phyloP scores from a whole-genome alignment of 257 asterid species.

The Marsdenia floribunda region DNA sequence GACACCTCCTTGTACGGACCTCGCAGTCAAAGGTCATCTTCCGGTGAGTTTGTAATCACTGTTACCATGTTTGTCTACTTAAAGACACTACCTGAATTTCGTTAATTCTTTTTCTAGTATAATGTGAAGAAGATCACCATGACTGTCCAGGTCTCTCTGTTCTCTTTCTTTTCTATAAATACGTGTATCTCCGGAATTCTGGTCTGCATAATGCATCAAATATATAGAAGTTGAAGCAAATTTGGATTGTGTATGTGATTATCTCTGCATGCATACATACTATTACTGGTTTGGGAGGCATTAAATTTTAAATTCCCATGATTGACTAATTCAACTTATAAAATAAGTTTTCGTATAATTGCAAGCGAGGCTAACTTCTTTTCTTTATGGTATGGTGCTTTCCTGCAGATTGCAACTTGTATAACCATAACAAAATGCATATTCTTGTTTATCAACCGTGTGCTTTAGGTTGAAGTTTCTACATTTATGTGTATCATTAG shows the following conservation, averaged over 20 bases:
- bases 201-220: too few relatives aligned
- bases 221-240: background rate
- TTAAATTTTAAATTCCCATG: background rate
- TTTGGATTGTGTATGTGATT: background rate
- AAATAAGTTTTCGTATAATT: too few relatives aligned
- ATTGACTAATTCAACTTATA: background rate
- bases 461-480: too few relatives aligned
- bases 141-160: background rate
- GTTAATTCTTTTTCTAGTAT: too few relatives aligned
- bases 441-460: too few relatives aligned
- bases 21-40: slow-evolving; percentile 57
- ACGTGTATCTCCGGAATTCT: background rate
- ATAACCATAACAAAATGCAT: too few relatives aligned
- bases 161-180: background rate
- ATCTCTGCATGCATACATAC: background rate
- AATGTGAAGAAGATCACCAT: background rate
- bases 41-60: slow-evolving; percentile 50
- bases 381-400: too few relatives aligned
- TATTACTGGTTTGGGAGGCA: background rate
- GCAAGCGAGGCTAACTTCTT: too few relatives aligned
- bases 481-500: too few relatives aligned
- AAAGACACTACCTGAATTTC: background rate
- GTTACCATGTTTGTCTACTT: background rate
- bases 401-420: too few relatives aligned
- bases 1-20: slow-evolving; percentile 73